A percentile compares a stretch with the other conserved stretches of the same genome.
Evolutionary conservation across 1,139 yeast species (phyloP).

Genomic region (Diutina rugosa): DNA sequence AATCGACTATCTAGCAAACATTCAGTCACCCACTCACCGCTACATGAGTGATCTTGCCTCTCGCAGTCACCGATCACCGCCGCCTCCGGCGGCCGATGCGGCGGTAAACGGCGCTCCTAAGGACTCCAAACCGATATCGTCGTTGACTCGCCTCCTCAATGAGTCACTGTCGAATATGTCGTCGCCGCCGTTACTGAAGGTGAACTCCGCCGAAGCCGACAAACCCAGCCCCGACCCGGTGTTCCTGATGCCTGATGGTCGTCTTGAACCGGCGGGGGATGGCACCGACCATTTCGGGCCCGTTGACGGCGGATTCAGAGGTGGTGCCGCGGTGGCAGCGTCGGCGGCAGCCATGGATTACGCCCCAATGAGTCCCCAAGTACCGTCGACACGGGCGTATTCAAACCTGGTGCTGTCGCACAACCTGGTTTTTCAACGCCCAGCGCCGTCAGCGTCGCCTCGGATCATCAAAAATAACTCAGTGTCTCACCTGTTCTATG

Average conservation of each 20-base stretch:
- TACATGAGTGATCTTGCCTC: not conserved
- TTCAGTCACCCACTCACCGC: not conserved
- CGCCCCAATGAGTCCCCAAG: not conserved
- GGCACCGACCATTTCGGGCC: not conserved
- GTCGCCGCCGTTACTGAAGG: not conserved
- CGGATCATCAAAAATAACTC: constrained; percentile 31
- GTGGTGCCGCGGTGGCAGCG: not conserved
- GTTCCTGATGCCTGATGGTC: not conserved
- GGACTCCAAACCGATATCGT: constrained; percentile 13
- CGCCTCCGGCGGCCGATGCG: not conserved
- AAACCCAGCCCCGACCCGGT: not conserved
- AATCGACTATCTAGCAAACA: constrained; percentile 1
- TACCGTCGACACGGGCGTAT: not conserved
- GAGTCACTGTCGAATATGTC: constrained; percentile 18
- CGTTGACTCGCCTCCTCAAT: constrained; percentile 30
- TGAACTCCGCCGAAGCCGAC: not conserved
- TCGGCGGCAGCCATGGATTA: not conserved
- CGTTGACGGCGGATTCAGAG: not conserved
- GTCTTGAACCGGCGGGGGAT: not conserved
- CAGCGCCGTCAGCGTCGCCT: constrained; percentile 16
- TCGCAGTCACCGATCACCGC: not conserved
- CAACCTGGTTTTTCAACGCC: not conserved
- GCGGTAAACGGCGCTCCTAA: not conserved
- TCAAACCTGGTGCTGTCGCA: not conserved
- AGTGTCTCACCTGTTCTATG: constrained; percentile 26